Evolutionary conservation across 768 basidiomycete genomes (phyloP), one percentile per base, ranked within the genome.

Genomic region (Hypholoma sublateritium): DNA sequence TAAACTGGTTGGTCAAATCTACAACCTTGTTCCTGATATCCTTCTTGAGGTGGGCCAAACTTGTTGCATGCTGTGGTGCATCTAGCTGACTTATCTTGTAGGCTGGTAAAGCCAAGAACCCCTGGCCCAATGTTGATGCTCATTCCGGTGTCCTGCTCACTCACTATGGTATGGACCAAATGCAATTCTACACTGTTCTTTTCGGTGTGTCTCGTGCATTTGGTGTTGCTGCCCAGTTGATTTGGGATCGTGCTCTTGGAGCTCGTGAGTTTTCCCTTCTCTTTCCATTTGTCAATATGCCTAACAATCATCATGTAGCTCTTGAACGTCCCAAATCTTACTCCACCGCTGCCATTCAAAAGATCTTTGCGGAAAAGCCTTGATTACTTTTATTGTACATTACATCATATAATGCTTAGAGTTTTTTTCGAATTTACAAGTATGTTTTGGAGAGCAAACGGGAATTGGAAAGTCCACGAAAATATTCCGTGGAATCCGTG

Each of bases 141-240:
- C 95, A 96, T 79, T 98, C 96, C 14, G 94, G 93, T 74, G 91
- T 85, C 52, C 84, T 95, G 45, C 76, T 95, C 19, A 88, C 89
- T 25, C 78, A 95, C 75, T 95, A 94, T 67, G 93, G 93, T 48
- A 77, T 96, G 54, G 84, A 81, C 60, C 86, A 95, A 74, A 94
- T 95, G 89, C 84, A 93, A 70, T 98, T 91, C 82, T 98, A 98
- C 79, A 98, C 95, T 63, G 96, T 98, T 55, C 80, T 97, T 58
- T 97, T 97, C 73, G 95, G 94, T 78, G 91, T 97, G 7, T 95
- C 93, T n/a, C 89, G 93, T 69, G 93, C 91, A 16, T 91, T 93
- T 63, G 91, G 91, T 76, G 92, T 93, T 55, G 84, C 89, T 53
- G 86, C 92, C 32, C 93, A 95, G 68, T 79, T 93, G 61, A 92